Evolutionary conservation across 2,329 filamentous ascomycete species (phyloP), one percentile per base, ranked within the genome.

Genomic region (Daldinia sp.): DNA sequence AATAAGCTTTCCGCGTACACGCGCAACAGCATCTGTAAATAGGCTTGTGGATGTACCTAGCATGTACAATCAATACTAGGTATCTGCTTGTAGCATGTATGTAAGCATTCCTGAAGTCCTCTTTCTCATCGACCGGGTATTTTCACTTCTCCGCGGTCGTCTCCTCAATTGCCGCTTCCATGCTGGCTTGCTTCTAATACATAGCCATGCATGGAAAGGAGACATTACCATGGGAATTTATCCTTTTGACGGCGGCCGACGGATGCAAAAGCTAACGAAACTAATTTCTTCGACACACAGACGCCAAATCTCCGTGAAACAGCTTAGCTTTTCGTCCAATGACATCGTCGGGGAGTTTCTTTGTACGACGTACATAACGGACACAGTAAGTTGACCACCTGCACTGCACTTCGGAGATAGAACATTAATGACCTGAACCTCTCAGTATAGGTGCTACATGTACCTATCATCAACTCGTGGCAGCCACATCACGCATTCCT

Each of bases 111-210:
- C 15, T 56, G 57, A 59, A 62, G 46, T 41, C 42, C 26, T 59
- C 53, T 56, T 44, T 46, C 48, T 59, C 53, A 59, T 44, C 56
- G 64, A 68, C 65, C 63, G 67, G 60, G 60, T 69, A 69, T 63
- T 67, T 66, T 63, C 44, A 66, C 50, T 23, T 23, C 9, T 20
- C 33, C 35, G 33, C 28, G 18, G 48, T 60, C 50, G 48, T 59
- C 55, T 55, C 39, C 54, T 44, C 18, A 41, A 56, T 63, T 64
- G 60, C 56, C 51, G 57, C 62, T 50, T 20, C 2, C 20, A 23
- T 23, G 20, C 20, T 23, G 20, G 44, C 18, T 41, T 18, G 35
- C 63, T 56, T 53, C 42, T 15, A 15, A 12, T 39, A 15, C 35
- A 39, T 15, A 15, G 35, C 10, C 12, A 4, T 39, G 12, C 13